Evolutionary conservation across 148 eudicot species (phyloP).

Genomic region (Vaccinium darrowii): DNA sequence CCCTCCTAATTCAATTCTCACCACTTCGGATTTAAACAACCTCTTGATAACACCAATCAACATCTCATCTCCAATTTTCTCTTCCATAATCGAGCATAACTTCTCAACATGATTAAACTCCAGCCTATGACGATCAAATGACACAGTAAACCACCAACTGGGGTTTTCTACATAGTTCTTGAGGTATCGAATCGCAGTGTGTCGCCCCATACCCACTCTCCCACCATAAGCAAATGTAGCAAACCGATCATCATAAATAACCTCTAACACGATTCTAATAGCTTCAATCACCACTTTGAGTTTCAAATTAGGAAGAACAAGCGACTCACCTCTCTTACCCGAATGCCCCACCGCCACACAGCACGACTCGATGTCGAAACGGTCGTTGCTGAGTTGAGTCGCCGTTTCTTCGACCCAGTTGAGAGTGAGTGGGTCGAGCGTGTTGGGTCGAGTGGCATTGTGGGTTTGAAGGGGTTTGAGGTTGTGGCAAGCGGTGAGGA

Average conservation of each 20-base stretch:
- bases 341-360: conserved; percentile 33
- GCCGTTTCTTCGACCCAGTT: conserved; percentile 53
- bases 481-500: conserved; percentile 72
- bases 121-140: conserved; percentile 39
- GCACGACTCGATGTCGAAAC: conserved; percentile 44
- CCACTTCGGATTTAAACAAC: conserved; percentile 54
- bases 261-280: conserved; percentile 69
- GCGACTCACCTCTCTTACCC: conserved; percentile 35
- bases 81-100: conserved; percentile 46
- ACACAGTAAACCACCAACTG: conserved; percentile 82
- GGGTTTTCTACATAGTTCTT: conserved; percentile 71
- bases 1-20: conserved; percentile 59
- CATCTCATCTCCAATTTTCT: conserved; percentile 52
- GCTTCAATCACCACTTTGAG: conserved; percentile 87
- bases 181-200: conserved; percentile 74
- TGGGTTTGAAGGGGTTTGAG: conserved; percentile 29
- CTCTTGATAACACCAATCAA: conserved; percentile 58
- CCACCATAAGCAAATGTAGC: conserved; percentile 81
- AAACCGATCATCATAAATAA: conserved; percentile 70
- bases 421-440: conserved; percentile 32
- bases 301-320: conserved; percentile 74
- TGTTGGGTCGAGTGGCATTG: conserved; percentile 20
- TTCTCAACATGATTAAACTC: conserved; percentile 48
- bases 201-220: conserved; percentile 71
- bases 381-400: conserved; percentile 38